These are phyloP conservation scores for Diaporthe humulicola DNA, from an alignment of 2,329 filamentous ascomycete genomes.

Conservation along the genomic window DNA sequence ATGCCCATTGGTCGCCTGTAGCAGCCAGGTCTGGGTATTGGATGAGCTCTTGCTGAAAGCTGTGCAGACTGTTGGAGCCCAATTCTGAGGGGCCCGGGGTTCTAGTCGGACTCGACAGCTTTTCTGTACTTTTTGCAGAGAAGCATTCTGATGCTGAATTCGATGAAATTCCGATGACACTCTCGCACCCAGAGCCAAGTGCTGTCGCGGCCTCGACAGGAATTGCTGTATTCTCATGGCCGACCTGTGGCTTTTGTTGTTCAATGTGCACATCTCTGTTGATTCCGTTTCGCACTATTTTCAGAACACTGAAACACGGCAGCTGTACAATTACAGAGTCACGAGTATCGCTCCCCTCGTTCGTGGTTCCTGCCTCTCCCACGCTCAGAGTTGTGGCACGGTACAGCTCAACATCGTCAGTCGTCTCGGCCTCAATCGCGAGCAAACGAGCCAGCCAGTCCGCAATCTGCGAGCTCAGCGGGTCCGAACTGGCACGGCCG, in stretches of 20 bases:
- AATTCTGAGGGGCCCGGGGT: not conserved
- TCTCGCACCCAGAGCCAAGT: not conserved
- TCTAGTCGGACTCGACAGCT: not conserved
- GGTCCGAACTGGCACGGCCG: constrained; percentile 46
- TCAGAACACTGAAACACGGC: not conserved
- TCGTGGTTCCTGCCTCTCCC: not conserved
- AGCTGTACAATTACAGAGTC: not conserved
- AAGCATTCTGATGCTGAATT: not conserved
- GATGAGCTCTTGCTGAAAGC: not conserved
- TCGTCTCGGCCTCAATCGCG: not conserved
- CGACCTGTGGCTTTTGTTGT: not conserved
- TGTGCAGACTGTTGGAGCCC: not conserved
- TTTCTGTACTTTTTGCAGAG: not conserved
- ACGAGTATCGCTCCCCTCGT: not conserved
- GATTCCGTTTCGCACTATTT: not conserved
- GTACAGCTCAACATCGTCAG: not conserved
- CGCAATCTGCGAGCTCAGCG: constrained; percentile 46
- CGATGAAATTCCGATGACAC: not conserved
- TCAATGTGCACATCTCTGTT: not conserved
- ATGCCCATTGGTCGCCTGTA: not conserved
- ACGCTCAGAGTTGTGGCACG: not conserved
- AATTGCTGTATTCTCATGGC: not conserved
- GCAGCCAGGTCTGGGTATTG: not conserved
- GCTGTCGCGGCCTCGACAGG: not conserved
- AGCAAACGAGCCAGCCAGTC: constrained; percentile 45